Evolutionary conservation across 2,329 filamentous ascomycete species (phyloP).

Genomic region (Phaeoacremonium minimum): DNA sequence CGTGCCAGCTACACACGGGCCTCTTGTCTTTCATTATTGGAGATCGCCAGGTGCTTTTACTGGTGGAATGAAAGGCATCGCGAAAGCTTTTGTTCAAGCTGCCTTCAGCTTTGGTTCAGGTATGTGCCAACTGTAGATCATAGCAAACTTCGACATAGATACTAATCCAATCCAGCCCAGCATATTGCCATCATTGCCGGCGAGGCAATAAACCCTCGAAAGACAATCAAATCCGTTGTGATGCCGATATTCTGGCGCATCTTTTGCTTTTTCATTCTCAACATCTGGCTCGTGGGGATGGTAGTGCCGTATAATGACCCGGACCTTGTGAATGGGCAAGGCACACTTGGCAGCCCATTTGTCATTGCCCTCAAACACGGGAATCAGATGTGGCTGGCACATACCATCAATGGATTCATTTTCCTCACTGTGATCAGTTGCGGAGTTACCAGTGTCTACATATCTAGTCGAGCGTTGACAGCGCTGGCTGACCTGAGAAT

Average conservation of each 20-base stretch:
- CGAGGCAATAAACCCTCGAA: constrained; percentile 20
- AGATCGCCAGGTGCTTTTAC: constrained; percentile 20
- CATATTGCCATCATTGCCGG: constrained; percentile 26
- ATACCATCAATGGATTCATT: constrained; percentile 25
- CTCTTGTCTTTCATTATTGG: constrained; percentile 25
- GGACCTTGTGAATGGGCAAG: constrained; percentile 18
- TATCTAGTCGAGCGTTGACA: constrained; percentile 25
- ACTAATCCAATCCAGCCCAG: constrained; percentile 15
- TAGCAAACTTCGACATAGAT: too few relatives aligned
- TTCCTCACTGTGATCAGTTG: constrained; percentile 27
- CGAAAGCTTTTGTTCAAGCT: constrained; percentile 26
- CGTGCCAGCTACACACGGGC: constrained; percentile 21
- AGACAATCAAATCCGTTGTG: constrained; percentile 22
- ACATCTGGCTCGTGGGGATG: constrained; percentile 29
- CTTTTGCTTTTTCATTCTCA: constrained; percentile 23
- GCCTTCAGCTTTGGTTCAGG: constrained; percentile 24
- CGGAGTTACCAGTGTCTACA: constrained; percentile 25
- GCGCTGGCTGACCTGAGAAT: constrained; percentile 21
- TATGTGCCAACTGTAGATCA: too few relatives aligned
- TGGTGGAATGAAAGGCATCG: constrained; percentile 25
- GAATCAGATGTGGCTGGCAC: constrained; percentile 21
- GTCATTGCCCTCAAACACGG: constrained; percentile 16
- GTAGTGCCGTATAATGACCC: constrained; percentile 22
- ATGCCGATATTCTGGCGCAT: constrained; percentile 26
- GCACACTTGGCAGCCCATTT: constrained; percentile 17